These are phyloP conservation scores for Leptomonas pyrrhocoris DNA, from an alignment of 208 protist genomes.

Conservation along the genomic window DNA sequence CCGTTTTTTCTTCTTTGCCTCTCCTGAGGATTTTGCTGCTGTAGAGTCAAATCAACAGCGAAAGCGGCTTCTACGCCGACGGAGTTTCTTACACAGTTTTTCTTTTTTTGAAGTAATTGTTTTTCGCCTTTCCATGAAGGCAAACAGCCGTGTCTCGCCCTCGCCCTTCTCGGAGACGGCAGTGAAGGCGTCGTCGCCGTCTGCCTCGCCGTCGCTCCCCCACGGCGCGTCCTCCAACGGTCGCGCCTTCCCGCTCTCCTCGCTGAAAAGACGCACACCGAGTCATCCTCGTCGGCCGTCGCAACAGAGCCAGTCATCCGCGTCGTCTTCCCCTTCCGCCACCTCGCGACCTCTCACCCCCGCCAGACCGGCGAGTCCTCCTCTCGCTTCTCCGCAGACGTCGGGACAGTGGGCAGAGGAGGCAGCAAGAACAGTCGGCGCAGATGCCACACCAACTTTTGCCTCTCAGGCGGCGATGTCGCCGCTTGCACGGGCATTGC, in stretches of 20 bases:
- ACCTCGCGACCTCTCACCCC: not conserved
- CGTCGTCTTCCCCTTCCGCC: not conserved
- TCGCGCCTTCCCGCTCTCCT: not conserved
- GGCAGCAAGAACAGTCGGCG: not conserved
- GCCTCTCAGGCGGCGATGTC: conserved; percentile 18
- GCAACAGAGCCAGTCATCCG: not conserved
- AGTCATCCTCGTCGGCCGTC: not conserved
- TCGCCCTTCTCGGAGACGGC: not conserved
- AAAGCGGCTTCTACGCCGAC: too few species aligned
- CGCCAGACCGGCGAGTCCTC: not conserved
- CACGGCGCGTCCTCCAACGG: not conserved
- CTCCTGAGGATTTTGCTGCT: too few species aligned
- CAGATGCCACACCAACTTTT: not conserved
- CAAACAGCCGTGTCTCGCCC: not conserved
- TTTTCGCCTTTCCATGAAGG: not conserved
- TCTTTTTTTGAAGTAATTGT: not conserved
- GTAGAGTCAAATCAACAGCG: too few species aligned
- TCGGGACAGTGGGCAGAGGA: not conserved
- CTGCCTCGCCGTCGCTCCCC: not conserved
- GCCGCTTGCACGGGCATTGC: conserved; percentile 46
- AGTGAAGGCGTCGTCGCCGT: not conserved
- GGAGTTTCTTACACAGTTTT: not conserved
- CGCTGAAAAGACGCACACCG: not conserved
- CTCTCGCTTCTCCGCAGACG: not conserved
- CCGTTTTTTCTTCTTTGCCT: too few species aligned